These are phyloP conservation scores for Diplodia mutila DNA, from an alignment of 2,329 filamentous ascomycete genomes.

Conservation along the genomic window DNA sequence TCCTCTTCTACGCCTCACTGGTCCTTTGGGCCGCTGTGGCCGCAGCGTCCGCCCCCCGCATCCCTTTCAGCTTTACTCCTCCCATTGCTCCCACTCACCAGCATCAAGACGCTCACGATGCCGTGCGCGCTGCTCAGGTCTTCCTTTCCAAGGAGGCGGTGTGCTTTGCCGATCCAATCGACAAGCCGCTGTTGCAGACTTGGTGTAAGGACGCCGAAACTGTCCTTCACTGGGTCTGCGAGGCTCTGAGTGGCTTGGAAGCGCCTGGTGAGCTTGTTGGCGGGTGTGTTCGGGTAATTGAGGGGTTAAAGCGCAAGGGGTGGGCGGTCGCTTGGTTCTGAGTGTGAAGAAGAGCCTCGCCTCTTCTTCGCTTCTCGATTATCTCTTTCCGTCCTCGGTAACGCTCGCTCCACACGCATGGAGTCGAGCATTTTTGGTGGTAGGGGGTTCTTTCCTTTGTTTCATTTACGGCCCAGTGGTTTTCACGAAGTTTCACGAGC, in stretches of 20 bases:
- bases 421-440: neutral
- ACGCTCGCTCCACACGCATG: neutral
- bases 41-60: neutral
- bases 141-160: neutral
- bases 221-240: constrained; percentile 13
- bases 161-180: neutral
- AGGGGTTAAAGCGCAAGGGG: constrained; percentile 5
- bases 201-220: constrained; percentile 8
- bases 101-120: neutral
- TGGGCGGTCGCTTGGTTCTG: constrained; percentile 17
- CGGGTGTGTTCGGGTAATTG: constrained; percentile 6
- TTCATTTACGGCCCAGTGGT: neutral
- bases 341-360: neutral
- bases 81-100: neutral
- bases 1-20: constrained; percentile 41
- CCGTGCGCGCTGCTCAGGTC: neutral
- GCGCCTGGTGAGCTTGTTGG: constrained; percentile 16
- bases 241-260: constrained; percentile 4
- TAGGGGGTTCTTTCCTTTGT: constrained; percentile 14
- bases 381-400: neutral
- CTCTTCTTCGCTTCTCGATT: constrained; percentile 1
- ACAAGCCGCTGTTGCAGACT: neutral
- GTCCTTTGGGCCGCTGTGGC: constrained; percentile 38
- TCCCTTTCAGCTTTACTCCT: neutral
- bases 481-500: constrained; percentile 10